A percentile compares a stretch with the other conserved stretches of the same genome.
phyloP scores from a whole-genome alignment of 2,329 filamentous ascomycete species.

The Botrytis tulipae region DNA sequence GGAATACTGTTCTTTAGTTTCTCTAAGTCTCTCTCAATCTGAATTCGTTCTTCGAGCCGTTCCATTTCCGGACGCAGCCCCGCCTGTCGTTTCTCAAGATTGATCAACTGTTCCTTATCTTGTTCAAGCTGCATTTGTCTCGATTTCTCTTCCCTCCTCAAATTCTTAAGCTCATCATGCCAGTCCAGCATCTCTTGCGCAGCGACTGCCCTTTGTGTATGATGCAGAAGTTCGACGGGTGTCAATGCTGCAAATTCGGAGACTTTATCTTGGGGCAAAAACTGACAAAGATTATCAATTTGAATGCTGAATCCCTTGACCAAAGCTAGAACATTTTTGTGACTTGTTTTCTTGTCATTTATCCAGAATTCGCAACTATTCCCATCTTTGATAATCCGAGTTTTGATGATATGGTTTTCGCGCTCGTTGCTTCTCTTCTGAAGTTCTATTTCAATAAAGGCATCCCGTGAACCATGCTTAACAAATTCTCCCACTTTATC shows the following conservation, averaged over 20 bases:
- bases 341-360: constrained; percentile 61
- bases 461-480: constrained; percentile 78
- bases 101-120: constrained; percentile 61
- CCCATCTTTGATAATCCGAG: constrained; percentile 77
- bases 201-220: constrained; percentile 86
- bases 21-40: constrained; percentile 61
- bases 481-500: constrained; percentile 86
- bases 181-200: constrained; percentile 74
- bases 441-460: constrained; percentile 87
- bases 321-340: constrained; percentile 65
- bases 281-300: constrained; percentile 96
- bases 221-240: constrained; percentile 75
- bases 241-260: constrained; percentile 87
- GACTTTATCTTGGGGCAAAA: constrained; percentile 92
- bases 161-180: constrained; percentile 70
- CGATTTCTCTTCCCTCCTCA: constrained; percentile 68
- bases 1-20: constrained; percentile 65
- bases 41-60: constrained; percentile 71
- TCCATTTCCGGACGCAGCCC: constrained; percentile 78
- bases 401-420: constrained; percentile 69
- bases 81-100: constrained; percentile 70
- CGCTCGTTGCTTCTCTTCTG: constrained; percentile 59
- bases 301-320: constrained; percentile 79
- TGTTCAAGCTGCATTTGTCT: constrained; percentile 56
- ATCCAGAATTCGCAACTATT: constrained; percentile 79